These are phyloP conservation scores for Glycine latifolia DNA, from an alignment of 306 rosid genomes.

Conservation along the genomic window DNA sequence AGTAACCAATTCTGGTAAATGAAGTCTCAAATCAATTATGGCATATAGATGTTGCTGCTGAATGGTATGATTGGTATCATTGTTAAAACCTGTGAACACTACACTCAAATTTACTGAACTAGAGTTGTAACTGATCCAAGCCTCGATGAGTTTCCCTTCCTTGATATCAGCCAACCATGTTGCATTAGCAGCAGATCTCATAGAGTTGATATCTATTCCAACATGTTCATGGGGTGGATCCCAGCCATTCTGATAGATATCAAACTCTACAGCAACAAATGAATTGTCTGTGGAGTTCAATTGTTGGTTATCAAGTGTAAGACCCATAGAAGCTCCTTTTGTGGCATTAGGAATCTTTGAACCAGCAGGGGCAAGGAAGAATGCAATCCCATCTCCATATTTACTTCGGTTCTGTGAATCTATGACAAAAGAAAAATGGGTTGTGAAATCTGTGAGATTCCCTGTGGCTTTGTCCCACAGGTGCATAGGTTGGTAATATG, in stretches of 20 bases:
- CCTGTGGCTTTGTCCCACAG: slow-evolving; percentile 55
- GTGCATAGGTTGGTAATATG: slow-evolving; percentile 41
- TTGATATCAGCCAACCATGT: slow-evolving; percentile 45
- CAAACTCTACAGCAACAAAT: slow-evolving; percentile 66
- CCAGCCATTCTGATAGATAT: slow-evolving; percentile 6
- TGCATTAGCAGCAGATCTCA: slow-evolving; percentile 41
- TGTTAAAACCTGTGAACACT: slow-evolving; percentile 38
- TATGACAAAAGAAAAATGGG: slow-evolving; percentile 44
- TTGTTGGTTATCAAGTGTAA: background rate
- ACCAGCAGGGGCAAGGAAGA: slow-evolving; percentile 53
- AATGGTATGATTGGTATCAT: too few species aligned
- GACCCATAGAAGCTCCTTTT: slow-evolving; percentile 46
- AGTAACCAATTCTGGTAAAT: slow-evolving; percentile 52
- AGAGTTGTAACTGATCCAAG: slow-evolving; percentile 52
- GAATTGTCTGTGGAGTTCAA: slow-evolving; percentile 17
- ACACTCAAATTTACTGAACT: slow-evolving; percentile 46
- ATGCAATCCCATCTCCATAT: slow-evolving; percentile 59
- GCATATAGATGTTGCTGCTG: slow-evolving; percentile 24
- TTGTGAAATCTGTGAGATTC: slow-evolving; percentile 41
- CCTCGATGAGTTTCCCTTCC: slow-evolving; percentile 46
- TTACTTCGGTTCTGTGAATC: background rate
- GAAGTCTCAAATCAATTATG: slow-evolving; percentile 45
- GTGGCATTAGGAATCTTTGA: slow-evolving; percentile 31
- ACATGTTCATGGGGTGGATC: slow-evolving; percentile 54
- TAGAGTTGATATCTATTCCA: slow-evolving; percentile 58